Conservation (phyloP, 2,329 filamentous ascomycete genomes). For the Basipetospora chlamydospora region DNA sequence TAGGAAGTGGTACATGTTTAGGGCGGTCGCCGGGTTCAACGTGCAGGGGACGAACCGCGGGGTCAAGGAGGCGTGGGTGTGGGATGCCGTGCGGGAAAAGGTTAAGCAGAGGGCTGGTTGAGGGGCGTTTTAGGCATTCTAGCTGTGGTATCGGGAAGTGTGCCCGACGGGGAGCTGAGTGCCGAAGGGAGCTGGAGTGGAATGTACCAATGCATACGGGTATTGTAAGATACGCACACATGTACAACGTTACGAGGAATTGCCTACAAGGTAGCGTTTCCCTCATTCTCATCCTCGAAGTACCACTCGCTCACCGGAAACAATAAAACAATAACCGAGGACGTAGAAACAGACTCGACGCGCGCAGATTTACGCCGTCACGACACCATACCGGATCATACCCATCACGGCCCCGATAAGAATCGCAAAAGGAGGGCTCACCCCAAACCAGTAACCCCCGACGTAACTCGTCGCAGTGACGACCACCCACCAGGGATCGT, state of each 20-base stretch:
- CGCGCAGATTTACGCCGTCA: conserved; percentile 6
- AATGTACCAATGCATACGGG: too few relatives aligned
- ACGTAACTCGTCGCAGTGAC: conserved; percentile 30
- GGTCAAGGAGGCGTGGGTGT: conserved; percentile 21
- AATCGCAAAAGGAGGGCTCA: conserved; percentile 19
- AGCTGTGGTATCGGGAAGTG: too few relatives aligned
- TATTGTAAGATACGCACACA: too few relatives aligned
- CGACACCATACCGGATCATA: conserved; percentile 17
- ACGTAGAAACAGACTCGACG: too few relatives aligned
- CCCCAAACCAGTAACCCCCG: conserved; percentile 17
- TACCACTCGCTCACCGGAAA: not conserved
- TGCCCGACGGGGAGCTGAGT: too few relatives aligned
- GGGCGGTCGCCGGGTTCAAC: conserved; percentile 23
- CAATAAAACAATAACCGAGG: too few relatives aligned
- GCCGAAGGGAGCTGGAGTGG: too few relatives aligned
- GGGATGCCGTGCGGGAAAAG: conserved; percentile 22
- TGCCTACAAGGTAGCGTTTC: too few relatives aligned
- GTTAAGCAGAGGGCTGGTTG: conserved; percentile 15
- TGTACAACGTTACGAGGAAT: too few relatives aligned
- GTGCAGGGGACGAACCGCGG: conserved; percentile 16
- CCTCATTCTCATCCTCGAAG: too few relatives aligned
- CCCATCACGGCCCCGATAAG: conserved; percentile 19
- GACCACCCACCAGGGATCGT: conserved; percentile 51
- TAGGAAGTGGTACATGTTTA: conserved; percentile 25
- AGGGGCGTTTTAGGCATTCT: too few relatives aligned